Percentiles rank a stretch among this genome's conserved stretches.
phyloP scores from a whole-genome alignment of 371 early-diverging fungal genomes.

The Phascolomyces articulosus region DNA sequence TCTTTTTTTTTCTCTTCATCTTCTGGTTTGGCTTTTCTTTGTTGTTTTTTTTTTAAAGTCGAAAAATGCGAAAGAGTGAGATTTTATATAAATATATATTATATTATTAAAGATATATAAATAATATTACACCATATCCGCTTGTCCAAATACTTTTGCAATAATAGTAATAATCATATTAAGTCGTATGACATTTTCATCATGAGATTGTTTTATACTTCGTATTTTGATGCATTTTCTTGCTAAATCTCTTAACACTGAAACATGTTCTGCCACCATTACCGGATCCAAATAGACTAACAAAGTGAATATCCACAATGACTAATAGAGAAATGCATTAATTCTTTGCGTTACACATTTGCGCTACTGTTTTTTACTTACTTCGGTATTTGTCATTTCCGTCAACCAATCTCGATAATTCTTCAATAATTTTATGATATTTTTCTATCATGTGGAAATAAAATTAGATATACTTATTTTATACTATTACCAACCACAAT shows the following conservation, averaged over 20 bases:
- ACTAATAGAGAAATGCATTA: conserved; percentile 23
- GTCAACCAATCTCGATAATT: conserved; percentile 36
- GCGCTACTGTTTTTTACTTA: not conserved
- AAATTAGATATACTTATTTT: not conserved
- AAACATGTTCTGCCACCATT: conserved; percentile 34
- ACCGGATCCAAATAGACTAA: conserved; percentile 47
- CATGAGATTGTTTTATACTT: conserved; percentile 2
- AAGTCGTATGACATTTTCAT: conserved; percentile 23
- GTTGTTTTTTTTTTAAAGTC: not conserved
- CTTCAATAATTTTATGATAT: conserved; percentile 22
- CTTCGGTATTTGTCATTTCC: conserved; percentile 11
- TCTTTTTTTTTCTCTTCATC: not conserved
- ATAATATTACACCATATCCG: conserved; percentile 30
- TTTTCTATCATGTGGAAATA: not conserved
- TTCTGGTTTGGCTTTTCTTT: not conserved
- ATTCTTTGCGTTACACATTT: not conserved
- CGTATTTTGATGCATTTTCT: conserved; percentile 38
- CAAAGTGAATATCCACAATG: conserved; percentile 34
- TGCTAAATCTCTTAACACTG: conserved; percentile 35
- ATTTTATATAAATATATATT: not conserved
- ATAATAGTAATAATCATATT: conserved; percentile 48
- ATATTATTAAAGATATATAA: not conserved
- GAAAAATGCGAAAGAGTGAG: not conserved
- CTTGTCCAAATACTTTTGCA: conserved; percentile 37
- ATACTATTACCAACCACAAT: too few relatives aligned